Evolutionary conservation across 1,284 basidiomycete species (phyloP).

Genomic region (Rhodotorula sp.): DNA sequence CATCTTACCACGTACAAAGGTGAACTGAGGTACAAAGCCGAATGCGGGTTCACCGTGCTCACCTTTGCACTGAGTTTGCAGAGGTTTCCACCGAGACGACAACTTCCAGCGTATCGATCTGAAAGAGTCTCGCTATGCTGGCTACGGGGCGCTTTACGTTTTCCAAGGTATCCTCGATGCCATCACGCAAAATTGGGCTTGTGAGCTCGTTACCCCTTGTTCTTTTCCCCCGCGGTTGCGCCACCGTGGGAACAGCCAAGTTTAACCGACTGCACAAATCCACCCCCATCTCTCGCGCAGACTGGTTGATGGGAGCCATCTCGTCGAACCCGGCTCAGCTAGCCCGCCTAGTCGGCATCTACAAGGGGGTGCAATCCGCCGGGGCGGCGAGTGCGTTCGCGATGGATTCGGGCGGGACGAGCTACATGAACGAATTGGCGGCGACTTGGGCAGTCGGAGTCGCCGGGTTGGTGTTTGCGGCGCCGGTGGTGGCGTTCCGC

Average conservation of each 20-base stretch:
- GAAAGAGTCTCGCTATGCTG: slow-evolving; percentile 56
- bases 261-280: too few relatives aligned
- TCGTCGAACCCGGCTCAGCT: slow-evolving; percentile 61
- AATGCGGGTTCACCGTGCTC: slow-evolving; percentile 14
- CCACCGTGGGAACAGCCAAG: too few relatives aligned
- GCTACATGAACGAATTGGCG: slow-evolving; percentile 24
- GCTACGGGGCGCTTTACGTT: slow-evolving; percentile 61
- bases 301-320: slow-evolving; percentile 55
- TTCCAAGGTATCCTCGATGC: slow-evolving; percentile 58
- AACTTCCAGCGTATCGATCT: slow-evolving; percentile 57
- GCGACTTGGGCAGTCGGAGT: slow-evolving; percentile 39
- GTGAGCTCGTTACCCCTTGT: too few relatives aligned
- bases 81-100: slow-evolving; percentile 57
- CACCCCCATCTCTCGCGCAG: neutral
- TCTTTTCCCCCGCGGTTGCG: too few relatives aligned
- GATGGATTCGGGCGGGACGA: slow-evolving; percentile 26
- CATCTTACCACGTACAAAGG: slow-evolving; percentile 69
- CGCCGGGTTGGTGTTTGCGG: slow-evolving; percentile 30
- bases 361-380: slow-evolving; percentile 37
- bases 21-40: slow-evolving; percentile 39
- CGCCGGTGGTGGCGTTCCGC: slow-evolving; percentile 32
- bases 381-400: slow-evolving; percentile 40
- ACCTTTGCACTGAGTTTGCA: neutral
- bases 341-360: slow-evolving; percentile 58
- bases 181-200: slow-evolving; percentile 60